phyloP scores from a whole-genome alignment of 805 yeast genomes.

The Metschnikowia corniflorae region DNA sequence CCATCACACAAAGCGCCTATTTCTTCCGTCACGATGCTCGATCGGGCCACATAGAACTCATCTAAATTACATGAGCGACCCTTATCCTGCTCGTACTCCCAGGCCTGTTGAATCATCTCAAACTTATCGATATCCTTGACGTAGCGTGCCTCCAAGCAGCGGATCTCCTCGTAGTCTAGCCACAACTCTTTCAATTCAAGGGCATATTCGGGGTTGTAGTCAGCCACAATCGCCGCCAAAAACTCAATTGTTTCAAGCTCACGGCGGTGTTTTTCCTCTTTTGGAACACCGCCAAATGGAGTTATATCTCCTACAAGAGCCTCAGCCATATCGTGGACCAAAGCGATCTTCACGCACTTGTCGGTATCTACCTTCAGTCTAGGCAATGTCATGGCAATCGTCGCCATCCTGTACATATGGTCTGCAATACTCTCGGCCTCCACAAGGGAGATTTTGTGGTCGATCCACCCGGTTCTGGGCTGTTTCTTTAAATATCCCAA shows the following conservation, averaged over 20 bases:
- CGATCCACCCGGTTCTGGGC: slow-evolving; percentile 93
- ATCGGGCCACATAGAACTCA: slow-evolving; percentile 65
- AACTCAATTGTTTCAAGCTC: slow-evolving; percentile 72
- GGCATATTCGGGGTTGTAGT: slow-evolving; percentile 64
- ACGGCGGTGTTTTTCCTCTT: slow-evolving; percentile 79
- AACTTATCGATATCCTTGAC: slow-evolving; percentile 94
- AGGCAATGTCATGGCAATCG: slow-evolving; percentile 69
- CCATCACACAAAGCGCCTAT: slow-evolving; percentile 65
- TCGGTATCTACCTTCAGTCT: slow-evolving; percentile 52
- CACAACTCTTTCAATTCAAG: slow-evolving; percentile 66
- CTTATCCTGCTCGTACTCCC: slow-evolving; percentile 73
- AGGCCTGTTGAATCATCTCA: slow-evolving; percentile 78
- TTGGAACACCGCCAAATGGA: slow-evolving; percentile 64
- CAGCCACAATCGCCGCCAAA: slow-evolving; percentile 54
- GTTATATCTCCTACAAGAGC: slow-evolving; percentile 92
- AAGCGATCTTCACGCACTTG: slow-evolving; percentile 78
- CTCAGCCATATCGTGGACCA: slow-evolving; percentile 94
- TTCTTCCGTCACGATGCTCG: slow-evolving; percentile 65
- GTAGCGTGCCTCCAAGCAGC: slow-evolving; percentile 77
- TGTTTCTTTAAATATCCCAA: slow-evolving; percentile 71
- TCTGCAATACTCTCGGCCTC: slow-evolving; percentile 77
- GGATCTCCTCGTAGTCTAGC: slow-evolving; percentile 85
- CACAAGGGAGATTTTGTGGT: slow-evolving; percentile 48
- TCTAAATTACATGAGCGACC: slow-evolving; percentile 55
- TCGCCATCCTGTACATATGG: slow-evolving; percentile 93